Percentiles rank a stretch among this genome's conserved stretches.
phyloP scores from a whole-genome alignment of 371 early-diverging fungal species.

The Mycotypha africana region DNA sequence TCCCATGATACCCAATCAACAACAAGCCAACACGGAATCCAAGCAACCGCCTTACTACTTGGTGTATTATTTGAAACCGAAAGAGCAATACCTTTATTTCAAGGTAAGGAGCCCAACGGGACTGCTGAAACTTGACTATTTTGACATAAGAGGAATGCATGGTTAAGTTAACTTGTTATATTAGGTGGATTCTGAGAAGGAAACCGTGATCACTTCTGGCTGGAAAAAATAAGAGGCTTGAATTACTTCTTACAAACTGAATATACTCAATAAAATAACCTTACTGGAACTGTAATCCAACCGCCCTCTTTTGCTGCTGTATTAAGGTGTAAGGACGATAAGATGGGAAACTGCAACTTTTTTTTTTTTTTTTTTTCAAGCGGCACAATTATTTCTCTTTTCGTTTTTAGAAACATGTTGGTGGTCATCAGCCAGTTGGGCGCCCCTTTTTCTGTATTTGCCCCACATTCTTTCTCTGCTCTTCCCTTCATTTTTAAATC shows the following conservation, averaged over 20 bases:
- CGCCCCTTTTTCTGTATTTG: not conserved
- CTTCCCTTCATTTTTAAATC: too few relatives aligned
- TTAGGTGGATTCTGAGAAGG: slow-evolving; percentile 38
- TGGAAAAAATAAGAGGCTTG: slow-evolving; percentile 31
- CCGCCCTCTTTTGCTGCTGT: too few relatives aligned
- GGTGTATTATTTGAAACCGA: slow-evolving; percentile 55
- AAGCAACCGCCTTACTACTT: slow-evolving; percentile 27
- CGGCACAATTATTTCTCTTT: too few relatives aligned
- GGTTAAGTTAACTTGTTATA: not conserved
- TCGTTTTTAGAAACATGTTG: too few relatives aligned
- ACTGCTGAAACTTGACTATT: not conserved
- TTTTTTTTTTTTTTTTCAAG: too few relatives aligned
- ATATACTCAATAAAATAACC: too few relatives aligned
- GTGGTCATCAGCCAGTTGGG: too few relatives aligned
- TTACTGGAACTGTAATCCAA: too few relatives aligned
- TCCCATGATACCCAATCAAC: slow-evolving; percentile 12
- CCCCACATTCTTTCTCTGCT: not conserved
- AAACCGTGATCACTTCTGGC: slow-evolving; percentile 39
- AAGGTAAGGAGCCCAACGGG: too few relatives aligned
- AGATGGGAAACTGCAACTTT: too few relatives aligned
- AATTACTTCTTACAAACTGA: not conserved
- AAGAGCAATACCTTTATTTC: slow-evolving; percentile 56
- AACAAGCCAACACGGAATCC: slow-evolving; percentile 2
- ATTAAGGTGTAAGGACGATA: too few relatives aligned
- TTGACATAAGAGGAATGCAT: not conserved